These are phyloP conservation scores for Boletus vermiculosoides DNA, from an alignment of 768 basidiomycete genomes.

Conservation along the genomic window DNA sequence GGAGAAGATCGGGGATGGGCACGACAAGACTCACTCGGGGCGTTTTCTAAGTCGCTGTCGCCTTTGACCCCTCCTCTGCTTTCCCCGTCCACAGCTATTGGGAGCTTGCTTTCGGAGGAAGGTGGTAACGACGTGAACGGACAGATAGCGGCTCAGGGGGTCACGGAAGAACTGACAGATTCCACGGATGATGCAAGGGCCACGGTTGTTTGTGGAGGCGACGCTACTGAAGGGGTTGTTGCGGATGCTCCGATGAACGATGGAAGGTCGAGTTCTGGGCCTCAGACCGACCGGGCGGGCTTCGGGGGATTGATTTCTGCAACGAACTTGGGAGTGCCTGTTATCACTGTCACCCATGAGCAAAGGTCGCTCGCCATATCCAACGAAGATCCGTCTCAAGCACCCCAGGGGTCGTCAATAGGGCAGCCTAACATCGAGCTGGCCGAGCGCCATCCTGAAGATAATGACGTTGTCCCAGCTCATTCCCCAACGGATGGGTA, in stretches of 20 bases:
- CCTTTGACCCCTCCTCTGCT: constrained; percentile 5
- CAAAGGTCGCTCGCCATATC: background rate
- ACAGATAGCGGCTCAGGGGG: background rate
- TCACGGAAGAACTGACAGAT: background rate
- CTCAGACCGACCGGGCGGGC: background rate
- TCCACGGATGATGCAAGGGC: background rate
- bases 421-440: background rate
- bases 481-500: background rate
- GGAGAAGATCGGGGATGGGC: background rate
- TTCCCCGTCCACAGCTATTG: background rate
- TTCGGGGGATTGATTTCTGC: background rate
- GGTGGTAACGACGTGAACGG: background rate
- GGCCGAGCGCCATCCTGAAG: background rate
- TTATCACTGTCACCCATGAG: background rate
- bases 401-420: background rate
- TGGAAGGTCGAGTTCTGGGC: background rate
- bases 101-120: background rate
- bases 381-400: background rate
- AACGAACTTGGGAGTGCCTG: background rate
- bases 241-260: background rate
- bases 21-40: background rate
- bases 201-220: background rate
- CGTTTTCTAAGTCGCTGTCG: background rate
- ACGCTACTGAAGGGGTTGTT: background rate
- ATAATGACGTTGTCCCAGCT: background rate